Evolutionary conservation across 2,329 filamentous ascomycete species (phyloP), one percentile per base, ranked within the genome.

Genomic region (Aspergillus niger): DNA sequence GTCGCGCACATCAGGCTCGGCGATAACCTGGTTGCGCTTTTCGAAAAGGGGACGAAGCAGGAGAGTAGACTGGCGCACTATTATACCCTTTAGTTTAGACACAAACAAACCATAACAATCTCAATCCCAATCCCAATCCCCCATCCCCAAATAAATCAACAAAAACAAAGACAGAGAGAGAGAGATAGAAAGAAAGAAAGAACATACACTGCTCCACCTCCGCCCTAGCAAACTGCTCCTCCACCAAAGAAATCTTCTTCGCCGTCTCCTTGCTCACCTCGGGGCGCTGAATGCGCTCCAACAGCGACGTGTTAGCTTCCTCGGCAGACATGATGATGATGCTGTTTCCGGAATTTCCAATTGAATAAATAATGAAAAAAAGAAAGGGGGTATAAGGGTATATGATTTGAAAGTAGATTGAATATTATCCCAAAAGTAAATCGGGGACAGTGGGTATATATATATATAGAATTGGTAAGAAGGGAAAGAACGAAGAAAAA

Each of bases 171-270:
- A 17, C 39, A 11, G 4, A 28, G 20, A 13, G 30, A 43, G 43
- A 30, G 52, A 58, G 41, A 28, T 55, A 32, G 57, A 85, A 89
- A 75, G 84, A 32, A 30, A 30, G 8, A 11, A 30, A 30, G 28
- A 30, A 61, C 61, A 62, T 49, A 65, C 64, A 48, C 71, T 95
- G 89, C 75, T 96, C 89, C 38, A 89, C 83, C 78, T 97, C 92
- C 38, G 88, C 87, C 70, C 93, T 86, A 62, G 93, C 88, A 71
- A 97, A 96, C 65, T 96, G 89, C 68, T 87, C 84, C 81, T 97
- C 91, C 65, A 97, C 83, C 59, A 89, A 85, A 60, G 87, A 85
- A 65, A 98, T 87, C 75, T 94, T 86, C 61, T 65, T 70, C 58
- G 65, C 63, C 13, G 70, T 69, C 77, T 92, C 89, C 60, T 70